Conservation (phyloP, 192 early-diverging fungal species). For the Phlyctochytrium planicorne region DNA sequence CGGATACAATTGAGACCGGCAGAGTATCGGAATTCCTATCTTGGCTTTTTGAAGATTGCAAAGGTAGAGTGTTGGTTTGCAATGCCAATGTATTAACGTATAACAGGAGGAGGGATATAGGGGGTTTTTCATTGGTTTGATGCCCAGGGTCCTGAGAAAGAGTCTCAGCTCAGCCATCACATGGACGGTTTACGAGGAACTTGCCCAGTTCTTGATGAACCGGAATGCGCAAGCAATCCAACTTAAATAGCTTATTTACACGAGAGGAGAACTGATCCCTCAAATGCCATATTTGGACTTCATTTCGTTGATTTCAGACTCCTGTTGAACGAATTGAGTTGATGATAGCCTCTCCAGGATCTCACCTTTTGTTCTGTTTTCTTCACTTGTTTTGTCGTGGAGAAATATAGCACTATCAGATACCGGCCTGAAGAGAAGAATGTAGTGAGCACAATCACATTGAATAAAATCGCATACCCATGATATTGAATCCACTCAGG, state of each 20-base stretch:
- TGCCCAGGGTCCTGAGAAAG: slow-evolving; percentile 80
- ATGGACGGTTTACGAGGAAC: slow-evolving; percentile 91
- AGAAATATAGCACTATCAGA: slow-evolving; percentile 91
- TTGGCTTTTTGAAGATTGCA: slow-evolving; percentile 46
- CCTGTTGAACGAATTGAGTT: slow-evolving; percentile 24
- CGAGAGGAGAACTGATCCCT: background rate
- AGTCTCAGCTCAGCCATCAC: slow-evolving; percentile 80
- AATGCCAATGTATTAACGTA: slow-evolving; percentile 16
- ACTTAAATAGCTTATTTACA: background rate
- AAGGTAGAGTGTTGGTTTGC: slow-evolving; percentile 21
- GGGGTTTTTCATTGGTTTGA: slow-evolving; percentile 83
- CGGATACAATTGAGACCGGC: slow-evolving; percentile 84
- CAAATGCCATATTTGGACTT: slow-evolving; percentile 38
- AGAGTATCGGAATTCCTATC: slow-evolving; percentile 57
- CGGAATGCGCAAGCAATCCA: background rate
- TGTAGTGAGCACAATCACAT: background rate
- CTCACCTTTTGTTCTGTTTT: slow-evolving; percentile 51
- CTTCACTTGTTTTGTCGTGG: slow-evolving; percentile 78
- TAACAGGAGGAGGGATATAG: slow-evolving; percentile 68
- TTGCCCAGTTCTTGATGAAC: slow-evolving; percentile 16
- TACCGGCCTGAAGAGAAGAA: slow-evolving; percentile 63
- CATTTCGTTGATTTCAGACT: slow-evolving; percentile 45
- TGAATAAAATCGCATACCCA: slow-evolving; percentile 29
- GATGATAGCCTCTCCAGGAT: background rate
- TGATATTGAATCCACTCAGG: slow-evolving; percentile 93